These are phyloP conservation scores for Oryza punctata DNA, from an alignment of 176 grass and related monocot species.

Conservation along the genomic window DNA sequence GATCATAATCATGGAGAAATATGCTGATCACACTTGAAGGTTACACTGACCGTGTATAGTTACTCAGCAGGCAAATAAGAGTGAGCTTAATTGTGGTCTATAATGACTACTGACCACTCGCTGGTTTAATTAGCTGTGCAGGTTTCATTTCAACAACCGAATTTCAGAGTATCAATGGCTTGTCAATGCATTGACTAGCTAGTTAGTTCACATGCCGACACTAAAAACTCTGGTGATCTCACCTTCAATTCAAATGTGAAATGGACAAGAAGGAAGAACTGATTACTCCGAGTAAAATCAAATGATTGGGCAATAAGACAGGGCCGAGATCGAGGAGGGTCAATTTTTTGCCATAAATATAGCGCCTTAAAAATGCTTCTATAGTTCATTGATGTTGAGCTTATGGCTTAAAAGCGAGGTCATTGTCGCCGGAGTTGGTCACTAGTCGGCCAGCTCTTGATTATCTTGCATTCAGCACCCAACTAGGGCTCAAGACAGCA, in stretches of 20 bases:
- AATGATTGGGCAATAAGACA: slow-evolving; percentile 17
- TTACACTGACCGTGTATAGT: background rate
- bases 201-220: background rate
- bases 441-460: slow-evolving; percentile 27
- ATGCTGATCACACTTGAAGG: background rate
- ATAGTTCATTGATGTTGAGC: slow-evolving; percentile 33
- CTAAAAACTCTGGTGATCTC: background rate
- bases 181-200: background rate
- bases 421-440: slow-evolving; percentile 32
- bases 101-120: background rate
- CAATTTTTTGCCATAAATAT: slow-evolving; percentile 29
- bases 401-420: slow-evolving; percentile 26
- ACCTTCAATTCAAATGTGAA: slow-evolving; percentile 10
- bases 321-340: background rate
- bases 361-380: slow-evolving; percentile 29
- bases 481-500: slow-evolving; percentile 26
- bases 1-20: background rate
- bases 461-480: slow-evolving; percentile 13
- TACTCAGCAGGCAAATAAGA: background rate
- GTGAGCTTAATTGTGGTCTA: background rate
- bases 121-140: background rate
- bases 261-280: slow-evolving; percentile 12
- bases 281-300: slow-evolving; percentile 6
- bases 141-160: background rate
- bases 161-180: background rate